Percentiles rank a stretch among this genome's conserved stretches.
These are phyloP conservation scores for Globisporangium alternatum DNA, from an alignment of 352 stramenopile species.

Conservation along the genomic window DNA sequence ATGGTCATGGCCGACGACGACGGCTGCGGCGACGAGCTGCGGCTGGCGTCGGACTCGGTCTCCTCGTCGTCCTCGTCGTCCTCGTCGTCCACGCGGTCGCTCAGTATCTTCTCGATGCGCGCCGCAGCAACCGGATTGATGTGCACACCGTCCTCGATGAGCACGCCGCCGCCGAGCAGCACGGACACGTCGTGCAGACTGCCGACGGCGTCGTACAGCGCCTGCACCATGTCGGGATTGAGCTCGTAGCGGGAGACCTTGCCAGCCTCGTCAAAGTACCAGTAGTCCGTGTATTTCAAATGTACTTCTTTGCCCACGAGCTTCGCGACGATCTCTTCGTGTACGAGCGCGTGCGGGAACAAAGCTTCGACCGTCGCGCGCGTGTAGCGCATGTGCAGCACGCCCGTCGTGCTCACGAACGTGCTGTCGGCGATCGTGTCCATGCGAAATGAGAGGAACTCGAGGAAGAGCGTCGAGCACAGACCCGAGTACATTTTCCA, in stretches of 20 bases:
- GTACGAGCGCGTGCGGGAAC: slow-evolving; percentile 31
- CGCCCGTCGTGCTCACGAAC: slow-evolving; percentile 21
- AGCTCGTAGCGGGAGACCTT: slow-evolving; percentile 20
- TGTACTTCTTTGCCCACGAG: slow-evolving; percentile 32
- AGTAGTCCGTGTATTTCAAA: slow-evolving; percentile 29
- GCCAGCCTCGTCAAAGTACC: slow-evolving; percentile 24
- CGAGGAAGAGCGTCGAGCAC: slow-evolving; percentile 18
- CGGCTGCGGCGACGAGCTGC: not conserved
- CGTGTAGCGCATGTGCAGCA: slow-evolving; percentile 34
- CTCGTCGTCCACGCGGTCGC: not conserved
- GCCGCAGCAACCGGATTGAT: not conserved
- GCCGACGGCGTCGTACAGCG: slow-evolving; percentile 28
- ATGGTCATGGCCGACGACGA: slow-evolving; percentile 8
- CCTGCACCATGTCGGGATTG: slow-evolving; percentile 28
- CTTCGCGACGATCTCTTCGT: slow-evolving; percentile 24
- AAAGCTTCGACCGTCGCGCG: slow-evolving; percentile 28
- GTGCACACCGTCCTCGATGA: slow-evolving; percentile 10
- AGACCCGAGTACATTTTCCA: slow-evolving; percentile 21
- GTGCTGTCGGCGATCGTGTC: slow-evolving; percentile 11
- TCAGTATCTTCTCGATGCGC: not conserved
- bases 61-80: not conserved
- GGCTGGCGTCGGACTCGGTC: not conserved
- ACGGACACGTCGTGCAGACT: slow-evolving; percentile 23
- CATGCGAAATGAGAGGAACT: slow-evolving; percentile 15
- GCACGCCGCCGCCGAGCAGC: slow-evolving; percentile 21